Base-by-base conservation (phyloP, 1,284 basidiomycete species). In the Fomitopsis betulina region DNA sequence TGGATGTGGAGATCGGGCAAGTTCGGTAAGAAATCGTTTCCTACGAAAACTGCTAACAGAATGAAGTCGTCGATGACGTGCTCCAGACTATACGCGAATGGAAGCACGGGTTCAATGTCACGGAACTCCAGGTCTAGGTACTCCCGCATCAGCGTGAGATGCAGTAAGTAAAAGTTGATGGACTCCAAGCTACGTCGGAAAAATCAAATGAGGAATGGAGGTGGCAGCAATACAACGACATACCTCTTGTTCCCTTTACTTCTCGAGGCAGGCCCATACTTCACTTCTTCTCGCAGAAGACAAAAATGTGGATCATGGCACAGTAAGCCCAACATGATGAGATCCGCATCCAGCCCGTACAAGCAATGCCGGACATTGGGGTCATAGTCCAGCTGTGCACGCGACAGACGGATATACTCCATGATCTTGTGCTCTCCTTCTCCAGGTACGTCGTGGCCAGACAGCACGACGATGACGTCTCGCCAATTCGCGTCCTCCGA, bases 381-480 rank as follows among this genome's bases (percentile, higher is more conserved):
- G 72, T 95, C 87, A 77, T 99, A 97, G 70, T 92, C 91, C 9
- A 92, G 92, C 73, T 99, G 97, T 27, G 97, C 95, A 68, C 96
- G 93, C 58, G 88, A 87, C 61, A 94, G 78, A 54, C 97, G 90
- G 69, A 99, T 98, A 74, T 96, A 99, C 73, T 99, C 97, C 91
- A 99, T 98, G 67, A 99, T 96, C 81, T 99, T 99, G 83, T 99
- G 97, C 73, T 99, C 97, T 62, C 97, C 97, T 73, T 99, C 97
- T 63, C 97, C 97, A 0, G 96, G 96, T 4, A 97, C 94, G 67
- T 99, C 96, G 72, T 99, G 96, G n/a, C 96, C 97, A 39, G 94
- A 97, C 47, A 99, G 79, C 53, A 99, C 93, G 51, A 99, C 95
- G 67, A 94, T 82, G 49, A 99, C 87, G 58, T 89, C 83, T 61